Percentiles rank a stretch among this genome's conserved stretches.
Evolutionary conservation across 2,329 filamentous ascomycete species (phyloP).

Genomic region (Fusarium begoniae): DNA sequence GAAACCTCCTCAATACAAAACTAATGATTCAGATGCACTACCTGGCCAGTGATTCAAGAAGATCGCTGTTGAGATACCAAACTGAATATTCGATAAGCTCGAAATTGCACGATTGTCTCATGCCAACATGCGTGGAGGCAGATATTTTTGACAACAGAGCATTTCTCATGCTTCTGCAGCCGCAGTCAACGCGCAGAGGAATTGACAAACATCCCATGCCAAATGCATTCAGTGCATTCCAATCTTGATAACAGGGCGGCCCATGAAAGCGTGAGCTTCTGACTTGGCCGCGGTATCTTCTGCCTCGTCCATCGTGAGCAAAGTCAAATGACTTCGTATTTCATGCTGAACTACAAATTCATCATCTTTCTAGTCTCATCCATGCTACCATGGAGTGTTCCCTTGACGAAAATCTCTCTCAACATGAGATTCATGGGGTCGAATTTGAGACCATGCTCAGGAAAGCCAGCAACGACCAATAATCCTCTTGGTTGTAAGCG

Average conservation of each 20-base stretch:
- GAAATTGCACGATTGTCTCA: neutral
- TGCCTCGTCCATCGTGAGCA: slow-evolving; percentile 24
- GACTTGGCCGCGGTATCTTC: slow-evolving; percentile 12
- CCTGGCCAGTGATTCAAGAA: too few species aligned
- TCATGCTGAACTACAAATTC: slow-evolving; percentile 14
- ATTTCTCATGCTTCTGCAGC: neutral
- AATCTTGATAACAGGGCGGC: slow-evolving; percentile 22
- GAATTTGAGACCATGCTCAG: slow-evolving; percentile 26
- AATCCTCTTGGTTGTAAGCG: slow-evolving; percentile 22
- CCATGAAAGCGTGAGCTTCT: slow-evolving; percentile 1
- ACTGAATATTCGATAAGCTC: neutral
- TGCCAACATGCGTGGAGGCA: neutral
- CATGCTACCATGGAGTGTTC: slow-evolving; percentile 27
- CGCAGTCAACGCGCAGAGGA: neutral
- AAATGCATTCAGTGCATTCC: neutral
- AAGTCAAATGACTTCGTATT: slow-evolving; percentile 17
- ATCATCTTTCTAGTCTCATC: slow-evolving; percentile 24
- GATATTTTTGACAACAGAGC: neutral
- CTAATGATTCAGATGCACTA: slow-evolving; percentile 6
- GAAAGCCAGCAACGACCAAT: slow-evolving; percentile 25
- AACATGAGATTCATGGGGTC: slow-evolving; percentile 27
- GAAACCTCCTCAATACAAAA: slow-evolving; percentile 5
- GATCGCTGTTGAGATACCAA: neutral
- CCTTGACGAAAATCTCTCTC: slow-evolving; percentile 26
- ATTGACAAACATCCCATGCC: neutral